phyloP scores from a whole-genome alignment of 495 filamentous ascomycete species.

The Hypomontagnella submonticulosa region DNA sequence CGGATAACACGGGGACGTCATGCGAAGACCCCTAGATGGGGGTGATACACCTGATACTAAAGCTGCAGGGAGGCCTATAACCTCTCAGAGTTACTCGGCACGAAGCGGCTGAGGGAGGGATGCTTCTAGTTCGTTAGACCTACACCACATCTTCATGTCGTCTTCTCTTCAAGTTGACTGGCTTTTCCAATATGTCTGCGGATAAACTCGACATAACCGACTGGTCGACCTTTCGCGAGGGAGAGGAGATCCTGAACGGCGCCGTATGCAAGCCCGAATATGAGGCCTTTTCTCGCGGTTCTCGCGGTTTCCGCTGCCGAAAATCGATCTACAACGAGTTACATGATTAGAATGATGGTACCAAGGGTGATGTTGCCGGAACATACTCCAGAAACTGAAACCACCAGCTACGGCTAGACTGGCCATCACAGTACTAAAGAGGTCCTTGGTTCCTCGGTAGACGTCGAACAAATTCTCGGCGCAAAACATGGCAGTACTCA shows the following conservation, averaged over 20 bases:
- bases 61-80: conserved; percentile 5
- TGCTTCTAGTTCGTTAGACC: conserved; percentile 6
- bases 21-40: conserved; percentile 11
- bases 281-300: conserved; percentile 81
- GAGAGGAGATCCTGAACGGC: conserved; percentile 78
- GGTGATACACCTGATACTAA: conserved; percentile 3
- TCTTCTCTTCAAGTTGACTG: conserved; percentile 33
- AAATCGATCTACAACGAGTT: conserved; percentile 71
- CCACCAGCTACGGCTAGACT: conserved; percentile 80
- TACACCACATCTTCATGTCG: conserved; percentile 21
- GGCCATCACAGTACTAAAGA: conserved; percentile 80
- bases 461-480: conserved; percentile 88
- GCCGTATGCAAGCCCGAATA: conserved; percentile 82
- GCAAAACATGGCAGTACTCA: conserved; percentile 74
- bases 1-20: conserved; percentile 20
- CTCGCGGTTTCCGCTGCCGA: conserved; percentile 84
- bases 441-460: conserved; percentile 74
- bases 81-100: conserved; percentile 6
- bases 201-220: conserved; percentile 77
- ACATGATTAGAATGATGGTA: conserved; percentile 8
- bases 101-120: conserved; percentile 8
- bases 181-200: conserved; percentile 53
- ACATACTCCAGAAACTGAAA: conserved; percentile 87
- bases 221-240: conserved; percentile 71
- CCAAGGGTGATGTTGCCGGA: neutral